These are phyloP conservation scores for Graphilbum sp. DNA, from an alignment of 2,329 filamentous ascomycete genomes.

Conservation along the genomic window DNA sequence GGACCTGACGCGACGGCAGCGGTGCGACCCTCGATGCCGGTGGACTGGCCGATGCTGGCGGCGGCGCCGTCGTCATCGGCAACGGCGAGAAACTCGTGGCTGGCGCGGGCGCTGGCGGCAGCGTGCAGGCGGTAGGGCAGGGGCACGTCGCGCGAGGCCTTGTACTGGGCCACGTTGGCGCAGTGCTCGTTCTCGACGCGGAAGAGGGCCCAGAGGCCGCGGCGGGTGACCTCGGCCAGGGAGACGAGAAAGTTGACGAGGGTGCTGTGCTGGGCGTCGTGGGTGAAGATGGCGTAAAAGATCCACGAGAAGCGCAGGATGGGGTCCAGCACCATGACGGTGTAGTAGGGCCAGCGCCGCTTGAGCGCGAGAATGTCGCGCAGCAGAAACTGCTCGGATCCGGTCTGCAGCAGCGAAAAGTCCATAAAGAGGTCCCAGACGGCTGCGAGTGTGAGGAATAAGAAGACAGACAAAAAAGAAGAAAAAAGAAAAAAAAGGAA, in stretches of 20 bases:
- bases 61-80: not conserved
- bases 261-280: slow-evolving; percentile 68
- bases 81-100: not conserved
- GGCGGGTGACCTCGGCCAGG: slow-evolving; percentile 63
- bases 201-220: slow-evolving; percentile 83
- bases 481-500: not conserved
- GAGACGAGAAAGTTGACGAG: slow-evolving; percentile 65
- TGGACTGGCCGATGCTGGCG: slow-evolving; percentile 4
- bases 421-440: slow-evolving; percentile 96
- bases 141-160: slow-evolving; percentile 74
- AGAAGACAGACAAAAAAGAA: not conserved
- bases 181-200: slow-evolving; percentile 97
- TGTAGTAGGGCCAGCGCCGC: slow-evolving; percentile 67
- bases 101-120: slow-evolving; percentile 11
- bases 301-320: slow-evolving; percentile 88
- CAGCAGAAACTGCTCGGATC: slow-evolving; percentile 49
- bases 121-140: slow-evolving; percentile 58
- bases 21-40: slow-evolving; percentile 11
- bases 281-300: slow-evolving; percentile 72
- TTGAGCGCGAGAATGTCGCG: slow-evolving; percentile 71
- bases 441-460: slow-evolving; percentile 24
- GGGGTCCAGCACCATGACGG: slow-evolving; percentile 67
- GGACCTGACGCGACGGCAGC: too few species aligned
- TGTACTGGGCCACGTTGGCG: slow-evolving; percentile 77
- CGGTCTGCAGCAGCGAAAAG: slow-evolving; percentile 74